Percentiles rank a stretch among this genome's conserved stretches.
phyloP scores from a whole-genome alignment of 805 yeast species.

The Kodamaea neixiangensis region DNA sequence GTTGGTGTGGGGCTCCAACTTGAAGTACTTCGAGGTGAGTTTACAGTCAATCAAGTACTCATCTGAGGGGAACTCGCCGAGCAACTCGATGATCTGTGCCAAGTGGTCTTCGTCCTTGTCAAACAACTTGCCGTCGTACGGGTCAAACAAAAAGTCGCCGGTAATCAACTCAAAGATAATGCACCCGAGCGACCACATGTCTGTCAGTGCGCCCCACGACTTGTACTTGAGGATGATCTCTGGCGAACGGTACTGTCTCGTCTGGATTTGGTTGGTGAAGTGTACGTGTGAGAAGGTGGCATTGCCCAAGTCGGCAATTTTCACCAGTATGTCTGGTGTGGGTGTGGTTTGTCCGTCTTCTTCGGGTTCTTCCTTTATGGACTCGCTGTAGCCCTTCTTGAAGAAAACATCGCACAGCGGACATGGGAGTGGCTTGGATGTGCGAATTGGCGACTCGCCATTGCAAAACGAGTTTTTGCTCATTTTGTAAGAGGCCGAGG shows the following conservation, averaged over 20 bases:
- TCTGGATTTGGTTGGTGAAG: slow-evolving; percentile 86
- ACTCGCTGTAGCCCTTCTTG: slow-evolving; percentile 5
- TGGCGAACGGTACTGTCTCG: slow-evolving; percentile 91
- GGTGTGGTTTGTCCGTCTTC: not conserved
- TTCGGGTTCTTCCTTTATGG: slow-evolving; percentile 1
- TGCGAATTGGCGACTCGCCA: slow-evolving; percentile 34
- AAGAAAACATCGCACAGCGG: slow-evolving; percentile 13
- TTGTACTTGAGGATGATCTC: slow-evolving; percentile 49
- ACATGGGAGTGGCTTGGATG: slow-evolving; percentile 47
- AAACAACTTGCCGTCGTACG: slow-evolving; percentile 50
- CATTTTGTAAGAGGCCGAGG: slow-evolving; percentile 14
- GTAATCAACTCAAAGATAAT: slow-evolving; percentile 59
- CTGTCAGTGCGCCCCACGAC: slow-evolving; percentile 63
- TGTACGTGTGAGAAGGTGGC: slow-evolving; percentile 83
- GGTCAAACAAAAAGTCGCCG: slow-evolving; percentile 64
- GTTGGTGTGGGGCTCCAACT: slow-evolving; percentile 25
- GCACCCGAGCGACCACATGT: slow-evolving; percentile 62
- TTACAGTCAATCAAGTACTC: slow-evolving; percentile 44
- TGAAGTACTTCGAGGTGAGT: slow-evolving; percentile 43
- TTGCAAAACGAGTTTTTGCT: slow-evolving; percentile 14
- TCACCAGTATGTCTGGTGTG: slow-evolving; percentile 36
- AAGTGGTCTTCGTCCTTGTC: slow-evolving; percentile 62
- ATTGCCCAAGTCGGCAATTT: slow-evolving; percentile 92
- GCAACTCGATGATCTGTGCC: slow-evolving; percentile 60
- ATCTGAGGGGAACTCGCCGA: slow-evolving; percentile 42